These are phyloP conservation scores for Ustilago trichophora DNA, from an alignment of 1,284 basidiomycete species.

Conservation along the genomic window DNA sequence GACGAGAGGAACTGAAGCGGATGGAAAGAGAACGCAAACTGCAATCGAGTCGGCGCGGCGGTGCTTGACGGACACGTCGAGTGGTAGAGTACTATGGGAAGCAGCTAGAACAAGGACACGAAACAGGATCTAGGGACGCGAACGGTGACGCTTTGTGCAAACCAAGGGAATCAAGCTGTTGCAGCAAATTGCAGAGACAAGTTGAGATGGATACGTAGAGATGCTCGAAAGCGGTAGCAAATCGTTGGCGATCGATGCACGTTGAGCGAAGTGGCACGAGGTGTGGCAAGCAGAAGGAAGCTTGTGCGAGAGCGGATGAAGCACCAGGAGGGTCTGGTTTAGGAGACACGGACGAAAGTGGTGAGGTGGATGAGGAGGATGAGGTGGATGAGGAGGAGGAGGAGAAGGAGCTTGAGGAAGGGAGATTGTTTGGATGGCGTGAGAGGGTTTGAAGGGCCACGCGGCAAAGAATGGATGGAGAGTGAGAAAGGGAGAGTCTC, in stretches of 20 bases:
- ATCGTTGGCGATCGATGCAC: neutral
- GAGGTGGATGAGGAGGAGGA: neutral
- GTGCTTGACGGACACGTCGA: too few relatives aligned
- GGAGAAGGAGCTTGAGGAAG: slow-evolving; percentile 4
- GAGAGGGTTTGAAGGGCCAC: neutral
- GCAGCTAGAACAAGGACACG: neutral
- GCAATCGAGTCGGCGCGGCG: too few relatives aligned
- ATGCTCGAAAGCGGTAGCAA: neutral
- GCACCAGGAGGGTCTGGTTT: neutral
- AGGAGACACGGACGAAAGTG: neutral
- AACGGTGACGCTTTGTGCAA: neutral
- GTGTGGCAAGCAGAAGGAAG: slow-evolving; percentile 9
- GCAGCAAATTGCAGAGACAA: neutral
- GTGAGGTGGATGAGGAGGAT: neutral
- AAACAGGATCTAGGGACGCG: slow-evolving; percentile 1
- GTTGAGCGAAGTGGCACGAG: neutral
- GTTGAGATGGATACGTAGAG: neutral
- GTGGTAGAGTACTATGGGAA: too few relatives aligned
- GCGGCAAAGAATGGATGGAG: neutral
- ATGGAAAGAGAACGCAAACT: neutral
- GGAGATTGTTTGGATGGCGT: neutral
- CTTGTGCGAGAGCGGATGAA: slow-evolving; percentile 2
- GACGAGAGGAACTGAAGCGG: neutral
- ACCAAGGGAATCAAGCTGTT: neutral
- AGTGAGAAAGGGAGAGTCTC: slow-evolving; percentile 20